A percentile compares a stretch with the other conserved stretches of the same genome.
phyloP scores from a whole-genome alignment of 345 rosid species.

The Eucalyptus fibrosa region DNA sequence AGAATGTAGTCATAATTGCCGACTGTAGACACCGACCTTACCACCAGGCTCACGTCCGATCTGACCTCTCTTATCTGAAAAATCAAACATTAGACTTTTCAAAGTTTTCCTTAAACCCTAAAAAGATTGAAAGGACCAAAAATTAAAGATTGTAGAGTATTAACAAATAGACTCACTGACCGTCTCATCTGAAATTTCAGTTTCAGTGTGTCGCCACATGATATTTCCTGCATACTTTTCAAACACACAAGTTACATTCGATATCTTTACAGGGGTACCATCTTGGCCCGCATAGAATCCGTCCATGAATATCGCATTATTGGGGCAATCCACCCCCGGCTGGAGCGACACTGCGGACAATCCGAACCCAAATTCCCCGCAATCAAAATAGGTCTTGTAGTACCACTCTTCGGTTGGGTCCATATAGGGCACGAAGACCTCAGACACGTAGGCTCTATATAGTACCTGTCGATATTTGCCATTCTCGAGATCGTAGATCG shows the following conservation, averaged over 20 bases:
- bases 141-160: neutral
- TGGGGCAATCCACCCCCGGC: slow-evolving; percentile 50
- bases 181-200: slow-evolving; percentile 51
- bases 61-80: slow-evolving; percentile 55
- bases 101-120: neutral
- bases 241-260: slow-evolving; percentile 48
- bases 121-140: neutral
- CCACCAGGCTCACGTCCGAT: slow-evolving; percentile 48
- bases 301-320: slow-evolving; percentile 39
- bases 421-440: slow-evolving; percentile 80
- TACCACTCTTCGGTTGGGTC: slow-evolving; percentile 76
- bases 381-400: slow-evolving; percentile 58
- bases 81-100: neutral
- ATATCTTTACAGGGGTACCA: slow-evolving; percentile 36
- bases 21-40: slow-evolving; percentile 58
- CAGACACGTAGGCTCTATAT: slow-evolving; percentile 57
- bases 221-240: slow-evolving; percentile 45
- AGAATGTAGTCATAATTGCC: slow-evolving; percentile 76
- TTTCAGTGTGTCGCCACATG: slow-evolving; percentile 60
- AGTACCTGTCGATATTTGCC: slow-evolving; percentile 26
- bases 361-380: slow-evolving; percentile 75
- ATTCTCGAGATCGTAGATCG: slow-evolving; percentile 25
- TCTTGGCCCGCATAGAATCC: slow-evolving; percentile 48
- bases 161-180: slow-evolving; percentile 1
- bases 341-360: slow-evolving; percentile 38